A percentile compares a stretch with the other conserved stretches of the same genome.
Conservation (phyloP, 257 asterid genomes). For the Coffea eugenioides region DNA sequence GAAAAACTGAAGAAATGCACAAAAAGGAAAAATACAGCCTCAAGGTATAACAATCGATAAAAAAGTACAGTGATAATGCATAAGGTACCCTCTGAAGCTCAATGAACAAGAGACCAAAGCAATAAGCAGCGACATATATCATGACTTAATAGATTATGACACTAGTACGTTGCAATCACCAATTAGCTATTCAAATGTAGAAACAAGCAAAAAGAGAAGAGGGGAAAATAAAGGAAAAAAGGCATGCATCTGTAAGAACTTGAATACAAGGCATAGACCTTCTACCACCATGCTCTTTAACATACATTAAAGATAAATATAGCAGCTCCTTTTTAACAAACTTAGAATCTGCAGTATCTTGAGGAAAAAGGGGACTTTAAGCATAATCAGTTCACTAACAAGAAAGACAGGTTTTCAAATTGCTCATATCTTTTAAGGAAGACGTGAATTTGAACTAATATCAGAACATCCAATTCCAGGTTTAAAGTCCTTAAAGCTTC, state of each 20-base stretch:
- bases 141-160: not conserved
- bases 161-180: not conserved
- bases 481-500: not conserved
- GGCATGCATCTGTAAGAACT: not conserved
- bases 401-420: not conserved
- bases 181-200: not conserved
- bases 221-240: not conserved
- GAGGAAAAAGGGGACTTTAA: not conserved
- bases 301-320: too few relatives aligned
- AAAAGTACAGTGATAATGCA: not conserved
- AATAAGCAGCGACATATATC: not conserved
- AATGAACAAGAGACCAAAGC: not conserved
- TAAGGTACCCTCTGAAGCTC: not conserved
- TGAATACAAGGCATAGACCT: not conserved
- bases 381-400: not conserved
- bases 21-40: slow-evolving; percentile 8
- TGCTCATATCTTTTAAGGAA: not conserved
- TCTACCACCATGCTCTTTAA: not conserved
- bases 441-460: not conserved
- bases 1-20: slow-evolving; percentile 1
- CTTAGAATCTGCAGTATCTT: not conserved
- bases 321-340: not conserved
- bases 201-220: not conserved
- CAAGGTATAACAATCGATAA: not conserved
- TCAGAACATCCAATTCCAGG: not conserved